Conservation (phyloP, 2,329 filamentous ascomycete species). For the Epichloe elymi region DNA sequence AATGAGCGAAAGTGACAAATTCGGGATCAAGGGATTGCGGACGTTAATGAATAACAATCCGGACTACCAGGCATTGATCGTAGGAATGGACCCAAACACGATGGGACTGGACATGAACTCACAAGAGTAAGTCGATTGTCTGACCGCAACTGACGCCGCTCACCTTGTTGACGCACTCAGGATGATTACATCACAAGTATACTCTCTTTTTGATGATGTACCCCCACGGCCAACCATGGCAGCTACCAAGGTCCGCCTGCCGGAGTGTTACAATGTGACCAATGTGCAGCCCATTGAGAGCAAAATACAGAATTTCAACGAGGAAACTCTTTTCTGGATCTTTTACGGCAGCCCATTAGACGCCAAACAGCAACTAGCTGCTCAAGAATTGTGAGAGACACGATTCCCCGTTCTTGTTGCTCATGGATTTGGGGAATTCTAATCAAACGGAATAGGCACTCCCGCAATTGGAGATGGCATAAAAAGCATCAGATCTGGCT, state of each 20-base stretch:
- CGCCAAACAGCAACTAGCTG: slow-evolving; percentile 49
- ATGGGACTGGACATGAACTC: slow-evolving; percentile 46
- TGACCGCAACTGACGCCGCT: background rate
- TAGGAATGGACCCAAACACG: slow-evolving; percentile 43
- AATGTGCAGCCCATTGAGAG: slow-evolving; percentile 53
- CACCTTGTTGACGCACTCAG: slow-evolving; percentile 21
- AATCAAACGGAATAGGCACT: slow-evolving; percentile 31
- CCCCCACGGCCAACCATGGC: slow-evolving; percentile 44
- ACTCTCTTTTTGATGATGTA: slow-evolving; percentile 45
- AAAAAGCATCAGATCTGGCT: slow-evolving; percentile 56
- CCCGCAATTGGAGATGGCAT: slow-evolving; percentile 56
- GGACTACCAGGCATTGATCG: slow-evolving; percentile 47
- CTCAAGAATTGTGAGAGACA: slow-evolving; percentile 43
- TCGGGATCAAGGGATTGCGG: slow-evolving; percentile 50
- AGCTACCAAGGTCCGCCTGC: slow-evolving; percentile 40
- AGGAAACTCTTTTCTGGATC: slow-evolving; percentile 57
- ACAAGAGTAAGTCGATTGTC: slow-evolving; percentile 35
- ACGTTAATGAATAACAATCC: slow-evolving; percentile 51
- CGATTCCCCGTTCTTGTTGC: background rate
- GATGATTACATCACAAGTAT: slow-evolving; percentile 44
- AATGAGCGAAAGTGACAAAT: slow-evolving; percentile 51
- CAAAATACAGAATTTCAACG: slow-evolving; percentile 54
- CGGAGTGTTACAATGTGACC: slow-evolving; percentile 54
- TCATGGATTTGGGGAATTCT: background rate
- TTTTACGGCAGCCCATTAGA: slow-evolving; percentile 55